Evolutionary conservation across 1,284 basidiomycete species (phyloP).

Genomic region (Rhodotorula glutinis): DNA sequence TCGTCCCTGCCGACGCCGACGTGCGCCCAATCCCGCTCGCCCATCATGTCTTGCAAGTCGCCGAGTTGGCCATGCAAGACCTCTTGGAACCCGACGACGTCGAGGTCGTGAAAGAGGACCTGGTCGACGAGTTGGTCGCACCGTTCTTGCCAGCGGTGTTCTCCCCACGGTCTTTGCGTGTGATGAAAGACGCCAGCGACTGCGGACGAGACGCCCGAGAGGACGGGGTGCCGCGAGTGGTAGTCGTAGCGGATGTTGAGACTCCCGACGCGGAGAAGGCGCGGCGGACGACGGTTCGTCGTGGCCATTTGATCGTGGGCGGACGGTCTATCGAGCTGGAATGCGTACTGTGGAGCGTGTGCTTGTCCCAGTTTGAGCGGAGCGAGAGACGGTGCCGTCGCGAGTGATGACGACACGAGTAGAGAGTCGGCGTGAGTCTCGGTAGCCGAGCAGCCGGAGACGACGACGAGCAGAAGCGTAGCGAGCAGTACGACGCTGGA

Average conservation of each 20-base stretch:
- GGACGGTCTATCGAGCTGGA: no score
- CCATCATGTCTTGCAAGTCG: conserved; percentile 28
- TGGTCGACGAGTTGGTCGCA: conserved; percentile 37
- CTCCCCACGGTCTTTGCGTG: conserved; percentile 9
- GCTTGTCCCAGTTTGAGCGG: no score
- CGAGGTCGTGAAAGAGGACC: conserved; percentile 33
- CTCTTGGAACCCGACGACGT: conserved; percentile 42
- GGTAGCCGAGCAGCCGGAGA: no score
- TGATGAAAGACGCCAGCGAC: neutral
- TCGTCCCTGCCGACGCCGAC: conserved; percentile 41
- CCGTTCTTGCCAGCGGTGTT: conserved; percentile 30
- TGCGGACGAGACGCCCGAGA: neutral
- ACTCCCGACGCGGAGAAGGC: conserved; percentile 11
- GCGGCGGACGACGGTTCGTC: neutral
- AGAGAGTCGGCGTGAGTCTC: no score
- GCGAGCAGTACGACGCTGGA: no score
- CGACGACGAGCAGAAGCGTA: no score
- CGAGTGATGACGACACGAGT: no score
- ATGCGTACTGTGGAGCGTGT: no score
- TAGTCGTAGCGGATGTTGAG: conserved; percentile 37
- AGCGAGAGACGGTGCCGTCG: no score
- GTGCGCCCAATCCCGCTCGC: conserved; percentile 6
- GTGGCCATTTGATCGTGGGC: neutral
- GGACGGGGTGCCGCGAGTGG: conserved; percentile 4
- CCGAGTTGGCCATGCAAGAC: conserved; percentile 30